A percentile compares a stretch with the other conserved stretches of the same genome.
phyloP scores from a whole-genome alignment of 352 stramenopile species.

The Phytophthora pisi region DNA sequence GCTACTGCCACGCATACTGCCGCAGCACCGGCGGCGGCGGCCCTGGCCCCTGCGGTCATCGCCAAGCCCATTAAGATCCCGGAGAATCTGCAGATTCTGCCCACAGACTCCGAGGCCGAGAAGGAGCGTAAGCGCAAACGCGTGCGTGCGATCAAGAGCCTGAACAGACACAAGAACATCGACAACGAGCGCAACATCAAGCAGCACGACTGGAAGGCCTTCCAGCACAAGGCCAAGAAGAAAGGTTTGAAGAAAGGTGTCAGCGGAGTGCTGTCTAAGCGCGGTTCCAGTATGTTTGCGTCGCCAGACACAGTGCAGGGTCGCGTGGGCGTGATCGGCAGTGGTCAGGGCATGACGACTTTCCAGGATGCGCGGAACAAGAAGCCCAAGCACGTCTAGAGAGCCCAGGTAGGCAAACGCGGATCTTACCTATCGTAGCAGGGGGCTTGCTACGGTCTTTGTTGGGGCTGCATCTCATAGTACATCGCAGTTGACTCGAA shows the following conservation, averaged over 20 bases:
- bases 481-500: conserved; percentile 28
- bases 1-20: conserved; percentile 17
- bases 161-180: conserved; percentile 88
- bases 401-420: conserved; percentile 28
- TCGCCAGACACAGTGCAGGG: conserved; percentile 83
- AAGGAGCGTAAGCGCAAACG: conserved; percentile 88
- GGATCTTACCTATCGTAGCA: conserved; percentile 8
- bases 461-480: conserved; percentile 27
- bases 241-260: conserved; percentile 73
- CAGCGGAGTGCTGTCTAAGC: conserved; percentile 77
- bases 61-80: conserved; percentile 86
- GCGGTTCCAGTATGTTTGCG: conserved; percentile 90
- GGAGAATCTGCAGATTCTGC: conserved; percentile 83
- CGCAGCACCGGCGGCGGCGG: conserved; percentile 30
- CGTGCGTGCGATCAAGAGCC: conserved; percentile 81
- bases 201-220: conserved; percentile 87
- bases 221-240: conserved; percentile 83
- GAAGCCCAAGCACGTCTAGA: conserved; percentile 62
- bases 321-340: conserved; percentile 88
- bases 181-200: conserved; percentile 87
- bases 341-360: conserved; percentile 87
- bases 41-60: conserved; percentile 52
- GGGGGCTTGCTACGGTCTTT: conserved; percentile 12
- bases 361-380: conserved; percentile 71
- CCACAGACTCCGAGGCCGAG: conserved; percentile 84